A percentile compares a stretch with the other conserved stretches of the same genome.
These are phyloP conservation scores for Alternaria angustiovoidea DNA, from an alignment of 2,329 filamentous ascomycete genomes.

Conservation along the genomic window DNA sequence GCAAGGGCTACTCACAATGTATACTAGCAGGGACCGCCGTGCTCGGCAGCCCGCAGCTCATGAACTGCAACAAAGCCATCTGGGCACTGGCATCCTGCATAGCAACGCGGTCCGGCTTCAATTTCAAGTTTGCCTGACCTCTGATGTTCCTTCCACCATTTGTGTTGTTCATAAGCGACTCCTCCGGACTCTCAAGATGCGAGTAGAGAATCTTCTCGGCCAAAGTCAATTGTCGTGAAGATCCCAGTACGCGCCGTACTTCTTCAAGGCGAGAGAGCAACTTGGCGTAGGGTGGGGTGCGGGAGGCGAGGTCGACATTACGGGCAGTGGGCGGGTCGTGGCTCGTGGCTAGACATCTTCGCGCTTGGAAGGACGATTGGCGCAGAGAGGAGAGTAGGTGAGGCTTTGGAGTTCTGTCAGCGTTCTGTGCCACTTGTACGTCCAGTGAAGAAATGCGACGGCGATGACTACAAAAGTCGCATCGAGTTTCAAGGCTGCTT, in stretches of 20 bases:
- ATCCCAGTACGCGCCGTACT: constrained; percentile 76
- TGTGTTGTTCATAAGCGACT: constrained; percentile 83
- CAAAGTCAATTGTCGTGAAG: constrained; percentile 73
- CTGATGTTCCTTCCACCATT: constrained; percentile 84
- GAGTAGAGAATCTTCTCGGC: constrained; percentile 99
- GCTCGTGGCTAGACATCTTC: constrained; percentile 46
- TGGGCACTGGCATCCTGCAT: constrained; percentile 99
- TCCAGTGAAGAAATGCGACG: constrained; percentile 1
- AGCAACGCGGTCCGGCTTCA: constrained; percentile 95
- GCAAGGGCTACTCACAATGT: constrained; percentile 67
- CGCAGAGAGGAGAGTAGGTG: constrained; percentile 32
- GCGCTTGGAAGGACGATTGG: constrained; percentile 20
- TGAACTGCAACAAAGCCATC: constrained; percentile 98
- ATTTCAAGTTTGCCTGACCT: constrained; percentile 89
- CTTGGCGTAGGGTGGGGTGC: constrained; percentile 81
- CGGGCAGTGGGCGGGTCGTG: constrained; percentile 36
- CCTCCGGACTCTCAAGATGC: constrained; percentile 88
- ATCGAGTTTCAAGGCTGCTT: background rate
- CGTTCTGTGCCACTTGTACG: background rate
- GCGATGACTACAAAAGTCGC: constrained; percentile 3
- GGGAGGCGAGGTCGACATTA: constrained; percentile 57
- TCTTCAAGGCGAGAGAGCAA: constrained; percentile 79
- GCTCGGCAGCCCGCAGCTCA: constrained; percentile 88
- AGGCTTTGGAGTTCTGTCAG: constrained; percentile 29
- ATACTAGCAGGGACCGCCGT: constrained; percentile 97